Percentiles rank a stretch among this genome's conserved stretches.
Conservation (phyloP, 192 early-diverging fungal species). For the Coemansia sp. region DNA sequence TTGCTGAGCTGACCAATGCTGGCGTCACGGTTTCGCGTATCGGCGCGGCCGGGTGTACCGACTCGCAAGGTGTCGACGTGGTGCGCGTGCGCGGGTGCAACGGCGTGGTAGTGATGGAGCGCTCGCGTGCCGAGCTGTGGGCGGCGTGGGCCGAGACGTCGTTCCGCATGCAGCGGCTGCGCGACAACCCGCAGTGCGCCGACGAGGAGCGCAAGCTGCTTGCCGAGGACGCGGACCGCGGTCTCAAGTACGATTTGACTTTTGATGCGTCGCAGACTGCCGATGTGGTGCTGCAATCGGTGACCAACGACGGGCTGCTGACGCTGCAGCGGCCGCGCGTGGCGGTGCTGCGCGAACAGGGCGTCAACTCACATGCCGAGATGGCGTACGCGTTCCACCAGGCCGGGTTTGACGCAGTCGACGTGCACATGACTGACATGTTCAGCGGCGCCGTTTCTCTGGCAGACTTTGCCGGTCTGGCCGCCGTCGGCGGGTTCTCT, state of each 20-base stretch:
- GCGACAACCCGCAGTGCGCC: conserved; percentile 90
- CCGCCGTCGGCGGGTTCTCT: conserved; percentile 95
- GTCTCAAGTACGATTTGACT: conserved; percentile 76
- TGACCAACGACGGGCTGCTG: neutral
- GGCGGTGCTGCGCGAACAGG: conserved; percentile 96
- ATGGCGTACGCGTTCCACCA: conserved; percentile 93
- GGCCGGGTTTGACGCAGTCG: conserved; percentile 92
- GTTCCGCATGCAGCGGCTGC: conserved; percentile 83
- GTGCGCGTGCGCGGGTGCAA: conserved; percentile 57
- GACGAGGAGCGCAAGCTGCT: conserved; percentile 79
- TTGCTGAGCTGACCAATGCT: conserved; percentile 42
- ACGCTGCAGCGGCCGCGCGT: conserved; percentile 69
- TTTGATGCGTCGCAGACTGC: conserved; percentile 66
- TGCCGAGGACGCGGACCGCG: conserved; percentile 72
- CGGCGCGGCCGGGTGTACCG: conserved; percentile 36
- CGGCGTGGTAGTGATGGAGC: conserved; percentile 57
- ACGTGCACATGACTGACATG: conserved; percentile 99
- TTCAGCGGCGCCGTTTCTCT: conserved; percentile 66
- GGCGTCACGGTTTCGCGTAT: conserved; percentile 66
- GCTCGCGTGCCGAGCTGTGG: conserved; percentile 69
- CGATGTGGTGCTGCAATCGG: conserved; percentile 19
- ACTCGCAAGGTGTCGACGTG: conserved; percentile 41
- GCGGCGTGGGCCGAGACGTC: conserved; percentile 90
- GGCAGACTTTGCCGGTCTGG: conserved; percentile 81
- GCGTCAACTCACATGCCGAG: conserved; percentile 94